phyloP scores from a whole-genome alignment of 768 basidiomycete genomes.

The Lentinus tigrinus region DNA sequence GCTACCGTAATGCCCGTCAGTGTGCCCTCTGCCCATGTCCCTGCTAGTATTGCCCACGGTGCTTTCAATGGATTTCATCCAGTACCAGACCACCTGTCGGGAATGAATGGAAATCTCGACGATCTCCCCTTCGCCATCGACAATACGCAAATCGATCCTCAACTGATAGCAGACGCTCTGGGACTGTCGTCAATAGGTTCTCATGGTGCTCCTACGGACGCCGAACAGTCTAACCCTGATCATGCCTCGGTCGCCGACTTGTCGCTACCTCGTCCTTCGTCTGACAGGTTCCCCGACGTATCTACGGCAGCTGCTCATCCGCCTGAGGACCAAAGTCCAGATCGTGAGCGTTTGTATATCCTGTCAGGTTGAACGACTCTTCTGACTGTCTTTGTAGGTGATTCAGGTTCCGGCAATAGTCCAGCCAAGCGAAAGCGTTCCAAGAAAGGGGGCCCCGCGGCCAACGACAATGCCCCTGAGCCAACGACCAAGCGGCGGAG shows the following conservation, averaged over 20 bases:
- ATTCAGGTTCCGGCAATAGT: not conserved
- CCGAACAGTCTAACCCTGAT: not conserved
- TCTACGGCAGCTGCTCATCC: not conserved
- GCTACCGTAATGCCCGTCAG: too few relatives aligned
- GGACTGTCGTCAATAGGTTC: not conserved
- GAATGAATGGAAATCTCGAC: not conserved
- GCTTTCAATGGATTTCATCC: not conserved
- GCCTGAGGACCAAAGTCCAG: not conserved
- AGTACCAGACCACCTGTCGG: not conserved
- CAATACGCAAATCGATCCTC: constrained; percentile 16
- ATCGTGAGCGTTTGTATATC: not conserved
- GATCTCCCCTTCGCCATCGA: constrained; percentile 1
- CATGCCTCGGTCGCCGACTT: not conserved
- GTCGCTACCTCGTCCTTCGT: not conserved
- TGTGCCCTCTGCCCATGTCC: not conserved
- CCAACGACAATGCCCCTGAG: not conserved
- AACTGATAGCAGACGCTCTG: constrained; percentile 4
- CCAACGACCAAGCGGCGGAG: constrained; percentile 13
- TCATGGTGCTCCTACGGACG: not conserved
- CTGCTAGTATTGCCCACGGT: not conserved
- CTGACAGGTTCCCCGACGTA: not conserved
- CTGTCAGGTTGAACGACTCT: not conserved
- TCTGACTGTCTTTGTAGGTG: not conserved
- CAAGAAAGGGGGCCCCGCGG: not conserved
- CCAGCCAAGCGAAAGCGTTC: constrained; percentile 3